Conservation (phyloP, 2,329 filamentous ascomycete genomes). For the Ploettnerulaceae sp. region DNA sequence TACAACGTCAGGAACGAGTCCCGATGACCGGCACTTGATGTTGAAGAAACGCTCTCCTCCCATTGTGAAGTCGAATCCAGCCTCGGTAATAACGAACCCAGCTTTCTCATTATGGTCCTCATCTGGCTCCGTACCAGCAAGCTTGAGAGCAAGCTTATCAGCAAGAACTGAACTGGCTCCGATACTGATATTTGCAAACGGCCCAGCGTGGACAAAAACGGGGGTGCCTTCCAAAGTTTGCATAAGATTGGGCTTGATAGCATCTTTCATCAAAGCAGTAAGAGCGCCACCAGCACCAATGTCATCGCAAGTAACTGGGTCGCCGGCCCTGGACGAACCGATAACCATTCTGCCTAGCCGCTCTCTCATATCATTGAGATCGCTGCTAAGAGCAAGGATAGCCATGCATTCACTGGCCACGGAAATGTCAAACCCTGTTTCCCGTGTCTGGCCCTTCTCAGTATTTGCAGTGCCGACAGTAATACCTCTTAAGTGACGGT, state of each 20-base stretch:
- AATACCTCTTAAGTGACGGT: slow-evolving; percentile 84
- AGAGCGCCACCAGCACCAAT: slow-evolving; percentile 88
- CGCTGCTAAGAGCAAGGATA: slow-evolving; percentile 88
- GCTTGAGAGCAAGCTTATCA: slow-evolving; percentile 92
- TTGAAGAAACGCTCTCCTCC: slow-evolving; percentile 99
- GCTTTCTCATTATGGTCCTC: slow-evolving; percentile 79
- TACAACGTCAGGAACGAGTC: slow-evolving; percentile 86
- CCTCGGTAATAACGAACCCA: slow-evolving; percentile 93
- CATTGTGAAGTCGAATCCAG: slow-evolving; percentile 99
- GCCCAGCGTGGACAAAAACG: slow-evolving; percentile 94
- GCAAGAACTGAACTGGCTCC: slow-evolving; percentile 93
- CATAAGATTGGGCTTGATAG: slow-evolving; percentile 99
- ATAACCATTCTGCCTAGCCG: slow-evolving; percentile 94
- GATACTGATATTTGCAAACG: slow-evolving; percentile 97
- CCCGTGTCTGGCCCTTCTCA: slow-evolving; percentile 81
- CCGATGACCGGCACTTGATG: slow-evolving; percentile 96
- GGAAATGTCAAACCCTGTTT: slow-evolving; percentile 96
- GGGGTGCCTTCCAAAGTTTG: slow-evolving; percentile 96
- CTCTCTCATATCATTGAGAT: slow-evolving; percentile 83
- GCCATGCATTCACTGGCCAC: slow-evolving; percentile 99
- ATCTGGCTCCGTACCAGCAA: slow-evolving; percentile 88
- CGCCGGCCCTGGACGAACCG: slow-evolving; percentile 76
- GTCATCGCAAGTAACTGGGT: slow-evolving; percentile 94
- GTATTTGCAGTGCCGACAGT: slow-evolving; percentile 85
- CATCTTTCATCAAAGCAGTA: slow-evolving; percentile 93